A percentile compares a stretch with the other conserved stretches of the same genome.
Conservation (phyloP, 2,329 filamentous ascomycete genomes). For the Ceratocystis ficicola region DNA sequence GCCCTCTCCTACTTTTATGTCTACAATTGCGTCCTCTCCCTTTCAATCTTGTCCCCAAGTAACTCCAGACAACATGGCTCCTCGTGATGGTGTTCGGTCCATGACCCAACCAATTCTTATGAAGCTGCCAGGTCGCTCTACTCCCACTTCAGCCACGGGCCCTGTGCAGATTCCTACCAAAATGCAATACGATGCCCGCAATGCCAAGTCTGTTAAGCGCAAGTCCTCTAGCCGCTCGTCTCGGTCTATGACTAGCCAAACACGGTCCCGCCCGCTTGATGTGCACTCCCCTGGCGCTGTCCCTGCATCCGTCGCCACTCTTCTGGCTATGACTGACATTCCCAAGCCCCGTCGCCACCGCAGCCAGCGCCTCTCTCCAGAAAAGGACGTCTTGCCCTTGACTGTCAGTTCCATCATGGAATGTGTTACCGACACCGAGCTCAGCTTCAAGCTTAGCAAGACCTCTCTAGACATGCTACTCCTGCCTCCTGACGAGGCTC, state of each 20-base stretch:
- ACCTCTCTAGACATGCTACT: slow-evolving; percentile 48
- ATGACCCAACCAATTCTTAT: slow-evolving; percentile 16
- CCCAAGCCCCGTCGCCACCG: slow-evolving; percentile 33
- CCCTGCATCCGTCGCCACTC: slow-evolving; percentile 47
- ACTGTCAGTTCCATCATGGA: slow-evolving; percentile 20
- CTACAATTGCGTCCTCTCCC: slow-evolving; percentile 21
- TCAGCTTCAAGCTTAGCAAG: slow-evolving; percentile 42
- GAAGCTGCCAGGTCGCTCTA: slow-evolving; percentile 21
- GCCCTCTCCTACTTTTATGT: slow-evolving; percentile 16
- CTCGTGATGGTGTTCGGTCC: slow-evolving; percentile 4
- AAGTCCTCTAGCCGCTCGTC: slow-evolving; percentile 30
- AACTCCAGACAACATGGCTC: slow-evolving; percentile 14
- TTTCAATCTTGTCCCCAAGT: slow-evolving; percentile 2
- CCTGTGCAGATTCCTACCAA: slow-evolving; percentile 45
- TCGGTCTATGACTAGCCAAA: slow-evolving; percentile 28
- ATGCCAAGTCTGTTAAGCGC: slow-evolving; percentile 14
- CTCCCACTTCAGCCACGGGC: slow-evolving; percentile 30
- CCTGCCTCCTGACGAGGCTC: slow-evolving; percentile 46
- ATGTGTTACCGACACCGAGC: slow-evolving; percentile 28
- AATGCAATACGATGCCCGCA: slow-evolving; percentile 9
- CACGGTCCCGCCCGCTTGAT: slow-evolving; percentile 31
- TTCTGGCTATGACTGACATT: slow-evolving; percentile 51
- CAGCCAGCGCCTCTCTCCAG: slow-evolving; percentile 37
- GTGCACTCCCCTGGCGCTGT: slow-evolving; percentile 42
- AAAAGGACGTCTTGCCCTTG: slow-evolving; percentile 33